These are phyloP conservation scores for Ustilago trichophora DNA, from an alignment of 1,284 basidiomycete genomes.

Conservation along the genomic window DNA sequence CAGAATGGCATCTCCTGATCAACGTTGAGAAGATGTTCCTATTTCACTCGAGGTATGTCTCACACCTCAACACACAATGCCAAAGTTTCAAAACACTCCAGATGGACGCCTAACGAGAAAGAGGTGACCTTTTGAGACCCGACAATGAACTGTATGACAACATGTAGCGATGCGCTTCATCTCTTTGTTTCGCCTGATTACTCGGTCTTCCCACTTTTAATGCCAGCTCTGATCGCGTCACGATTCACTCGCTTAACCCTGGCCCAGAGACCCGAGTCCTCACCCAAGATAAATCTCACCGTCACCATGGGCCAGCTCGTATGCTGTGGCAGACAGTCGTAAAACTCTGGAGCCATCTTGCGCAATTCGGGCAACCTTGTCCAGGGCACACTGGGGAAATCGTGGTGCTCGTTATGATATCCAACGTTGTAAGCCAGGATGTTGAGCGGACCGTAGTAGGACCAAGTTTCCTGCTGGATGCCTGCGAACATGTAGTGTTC, in stretches of 20 bases:
- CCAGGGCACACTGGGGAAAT: conserved; percentile 96
- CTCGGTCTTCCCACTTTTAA: neutral
- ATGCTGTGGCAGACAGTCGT: conserved; percentile 86
- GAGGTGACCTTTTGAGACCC: too few relatives aligned
- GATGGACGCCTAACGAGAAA: too few relatives aligned
- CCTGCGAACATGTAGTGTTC: conserved; percentile 71
- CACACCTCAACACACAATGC: too few relatives aligned
- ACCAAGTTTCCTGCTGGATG: conserved; percentile 87
- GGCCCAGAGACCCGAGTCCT: conserved; percentile 57
- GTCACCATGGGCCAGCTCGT: conserved; percentile 94
- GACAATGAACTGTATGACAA: too few relatives aligned
- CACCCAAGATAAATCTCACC: conserved; percentile 85
- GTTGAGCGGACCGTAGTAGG: conserved; percentile 93
- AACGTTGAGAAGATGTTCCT: too few relatives aligned
- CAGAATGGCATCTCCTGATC: too few relatives aligned
- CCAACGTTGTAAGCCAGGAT: conserved; percentile 95
- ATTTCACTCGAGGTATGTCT: too few relatives aligned
- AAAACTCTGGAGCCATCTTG: conserved; percentile 87
- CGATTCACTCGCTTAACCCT: conserved; percentile 53
- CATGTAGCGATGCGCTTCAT: too few relatives aligned
- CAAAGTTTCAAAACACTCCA: too few relatives aligned
- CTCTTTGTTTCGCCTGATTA: too few relatives aligned
- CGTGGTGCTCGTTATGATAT: conserved; percentile 99
- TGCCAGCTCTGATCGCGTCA: conserved; percentile 1
- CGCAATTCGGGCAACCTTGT: conserved; percentile 87